These are phyloP conservation scores for Plasmodium coatneyi DNA, from an alignment of 169 alveolate genomes.

Conservation along the genomic window DNA sequence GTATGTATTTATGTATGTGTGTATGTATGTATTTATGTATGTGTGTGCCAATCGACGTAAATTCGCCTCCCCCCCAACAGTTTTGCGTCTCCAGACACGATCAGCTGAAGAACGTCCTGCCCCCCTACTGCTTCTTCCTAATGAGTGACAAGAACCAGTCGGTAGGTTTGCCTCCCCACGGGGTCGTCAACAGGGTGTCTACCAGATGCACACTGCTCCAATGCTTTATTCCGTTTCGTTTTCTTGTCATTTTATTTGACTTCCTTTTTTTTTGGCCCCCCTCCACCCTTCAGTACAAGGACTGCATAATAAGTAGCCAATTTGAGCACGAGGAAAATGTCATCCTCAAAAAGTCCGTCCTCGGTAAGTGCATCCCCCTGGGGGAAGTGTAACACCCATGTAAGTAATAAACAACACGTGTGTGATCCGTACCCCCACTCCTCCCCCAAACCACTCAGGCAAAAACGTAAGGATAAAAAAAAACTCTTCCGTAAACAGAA, in stretches of 20 bases:
- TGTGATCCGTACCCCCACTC: no score
- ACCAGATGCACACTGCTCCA: not conserved
- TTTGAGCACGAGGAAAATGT: conserved; percentile 61
- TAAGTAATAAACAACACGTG: not conserved
- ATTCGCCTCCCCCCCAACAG: not conserved
- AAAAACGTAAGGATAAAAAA: conserved; percentile 76
- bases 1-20: no score
- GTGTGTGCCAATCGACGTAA: not conserved
- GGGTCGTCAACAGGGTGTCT: not conserved
- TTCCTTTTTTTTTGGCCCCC: not conserved
- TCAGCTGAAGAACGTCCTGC: conserved; percentile 45
- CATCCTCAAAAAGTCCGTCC: conserved; percentile 40
- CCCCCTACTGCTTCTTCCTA: conserved; percentile 54
- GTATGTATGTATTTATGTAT: no score
- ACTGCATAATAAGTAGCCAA: conserved; percentile 62
- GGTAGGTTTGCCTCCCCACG: not conserved
- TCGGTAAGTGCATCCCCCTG: conserved; percentile 3
- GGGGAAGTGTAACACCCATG: not conserved
- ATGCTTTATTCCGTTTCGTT: not conserved
- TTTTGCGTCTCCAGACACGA: conserved; percentile 62
- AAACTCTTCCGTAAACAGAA: conserved; percentile 70
- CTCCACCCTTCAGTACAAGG: conserved; percentile 29
- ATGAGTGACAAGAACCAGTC: conserved; percentile 31
- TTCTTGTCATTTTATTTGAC: not conserved
- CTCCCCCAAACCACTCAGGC: conserved; percentile 31